These are phyloP conservation scores for Penicillium paradoxum DNA, from an alignment of 495 filamentous ascomycete species.

Conservation along the genomic window DNA sequence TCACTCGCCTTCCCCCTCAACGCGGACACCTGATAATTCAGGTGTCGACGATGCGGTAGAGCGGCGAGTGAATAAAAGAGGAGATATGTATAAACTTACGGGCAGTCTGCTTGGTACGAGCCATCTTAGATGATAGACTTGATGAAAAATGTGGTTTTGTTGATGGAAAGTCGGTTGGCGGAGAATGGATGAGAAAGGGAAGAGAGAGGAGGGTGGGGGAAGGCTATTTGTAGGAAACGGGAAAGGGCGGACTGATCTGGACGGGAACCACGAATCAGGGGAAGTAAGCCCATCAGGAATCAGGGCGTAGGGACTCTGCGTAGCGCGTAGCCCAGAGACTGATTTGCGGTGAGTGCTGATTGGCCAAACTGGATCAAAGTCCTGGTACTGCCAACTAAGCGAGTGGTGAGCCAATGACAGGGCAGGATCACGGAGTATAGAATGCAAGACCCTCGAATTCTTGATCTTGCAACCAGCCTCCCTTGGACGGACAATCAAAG, in stretches of 20 bases:
- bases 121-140: slow-evolving; percentile 68
- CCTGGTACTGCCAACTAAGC: slow-evolving; percentile 31
- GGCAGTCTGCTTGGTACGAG: slow-evolving; percentile 99
- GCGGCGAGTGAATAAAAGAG: slow-evolving; percentile 15
- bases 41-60: slow-evolving; percentile 10
- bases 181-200: slow-evolving; percentile 45
- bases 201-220: slow-evolving; percentile 46
- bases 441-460: slow-evolving; percentile 25
- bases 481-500: slow-evolving; percentile 15
- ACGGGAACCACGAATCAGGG: slow-evolving; percentile 19
- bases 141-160: slow-evolving; percentile 34
- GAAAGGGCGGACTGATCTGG: slow-evolving; percentile 38
- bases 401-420: slow-evolving; percentile 40
- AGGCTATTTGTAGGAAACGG: slow-evolving; percentile 46
- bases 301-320: slow-evolving; percentile 29
- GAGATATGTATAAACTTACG: slow-evolving; percentile 55
- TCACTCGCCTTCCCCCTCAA: background rate
- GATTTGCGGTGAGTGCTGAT: slow-evolving; percentile 28
- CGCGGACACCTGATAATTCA: background rate
- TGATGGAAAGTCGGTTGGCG: slow-evolving; percentile 28
- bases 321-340: slow-evolving; percentile 23
- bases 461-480: slow-evolving; percentile 36
- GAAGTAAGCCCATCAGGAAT: slow-evolving; percentile 14
- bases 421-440: slow-evolving; percentile 38
- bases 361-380: slow-evolving; percentile 4